These are phyloP conservation scores for Psidium friedrichsthalianum DNA, from an alignment of 345 rosid genomes.

Conservation along the genomic window DNA sequence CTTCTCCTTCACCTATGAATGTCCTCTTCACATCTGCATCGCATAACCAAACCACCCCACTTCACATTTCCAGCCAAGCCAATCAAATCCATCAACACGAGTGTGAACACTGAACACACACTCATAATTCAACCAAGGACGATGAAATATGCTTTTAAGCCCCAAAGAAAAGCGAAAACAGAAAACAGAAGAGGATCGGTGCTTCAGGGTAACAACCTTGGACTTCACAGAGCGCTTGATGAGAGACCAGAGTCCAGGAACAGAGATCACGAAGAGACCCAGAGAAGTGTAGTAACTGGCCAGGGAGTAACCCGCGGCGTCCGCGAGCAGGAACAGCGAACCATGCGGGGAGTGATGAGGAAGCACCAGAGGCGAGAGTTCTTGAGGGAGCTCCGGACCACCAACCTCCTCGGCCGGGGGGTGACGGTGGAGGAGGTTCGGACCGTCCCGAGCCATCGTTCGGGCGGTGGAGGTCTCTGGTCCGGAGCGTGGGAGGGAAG, in stretches of 20 bases:
- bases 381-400: constrained; percentile 16
- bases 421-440: neutral
- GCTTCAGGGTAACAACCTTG: constrained; percentile 28
- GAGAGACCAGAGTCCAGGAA: constrained; percentile 97
- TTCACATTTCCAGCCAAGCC: neutral
- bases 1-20: constrained; percentile 44
- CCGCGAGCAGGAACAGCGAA: constrained; percentile 26
- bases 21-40: constrained; percentile 73
- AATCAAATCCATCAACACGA: neutral
- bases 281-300: constrained; percentile 95
- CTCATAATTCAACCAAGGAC: neutral
- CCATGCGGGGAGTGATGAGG: constrained; percentile 10
- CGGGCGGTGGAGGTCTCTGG: neutral
- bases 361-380: constrained; percentile 14
- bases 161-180: neutral
- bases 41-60: neutral
- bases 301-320: constrained; percentile 58
- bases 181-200: neutral
- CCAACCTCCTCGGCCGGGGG: neutral
- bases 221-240: constrained; percentile 97
- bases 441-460: neutral
- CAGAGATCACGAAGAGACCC: constrained; percentile 85
- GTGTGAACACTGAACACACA: neutral
- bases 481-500: neutral
- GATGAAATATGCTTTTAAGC: neutral